Evolutionary conservation across 306 rosid species (phyloP).

Genomic region (Ammopiptanthus mongolicus): DNA sequence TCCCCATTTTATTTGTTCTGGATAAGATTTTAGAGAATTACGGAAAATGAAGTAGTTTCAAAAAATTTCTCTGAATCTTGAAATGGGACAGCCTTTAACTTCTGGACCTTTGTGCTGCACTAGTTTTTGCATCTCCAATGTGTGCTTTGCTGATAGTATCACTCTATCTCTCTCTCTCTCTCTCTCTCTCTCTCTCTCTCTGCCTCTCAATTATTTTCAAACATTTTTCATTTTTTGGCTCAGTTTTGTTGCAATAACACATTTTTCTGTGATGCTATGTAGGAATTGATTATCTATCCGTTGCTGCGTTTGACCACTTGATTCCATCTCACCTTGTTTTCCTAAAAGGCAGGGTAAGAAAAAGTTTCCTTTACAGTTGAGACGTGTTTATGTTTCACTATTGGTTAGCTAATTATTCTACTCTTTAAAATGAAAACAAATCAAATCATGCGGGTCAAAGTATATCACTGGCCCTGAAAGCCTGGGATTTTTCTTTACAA

Average conservation of each 20-base stretch:
- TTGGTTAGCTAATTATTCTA: background rate
- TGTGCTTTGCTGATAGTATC: background rate
- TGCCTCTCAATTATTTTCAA: background rate
- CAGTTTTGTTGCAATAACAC: background rate
- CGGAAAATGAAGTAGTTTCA: background rate
- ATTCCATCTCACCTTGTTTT: conserved; percentile 25
- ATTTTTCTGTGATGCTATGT: background rate
- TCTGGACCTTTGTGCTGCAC: background rate
- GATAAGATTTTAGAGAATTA: background rate
- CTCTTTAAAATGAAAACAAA: background rate
- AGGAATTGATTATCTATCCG: conserved; percentile 28
- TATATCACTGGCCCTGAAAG: background rate
- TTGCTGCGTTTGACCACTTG: conserved; percentile 19
- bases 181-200: background rate
- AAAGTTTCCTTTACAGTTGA: background rate
- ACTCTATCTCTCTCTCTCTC: background rate
- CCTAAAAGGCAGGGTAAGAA: conserved; percentile 21
- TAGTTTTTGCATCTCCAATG: background rate
- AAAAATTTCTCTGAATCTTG: background rate
- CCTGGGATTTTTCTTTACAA: background rate
- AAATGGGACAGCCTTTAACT: background rate
- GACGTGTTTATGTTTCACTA: background rate
- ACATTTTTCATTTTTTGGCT: background rate
- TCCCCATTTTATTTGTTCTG: background rate
- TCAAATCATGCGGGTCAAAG: background rate